These are phyloP conservation scores for Penicillium sp. DNA, from an alignment of 2,329 filamentous ascomycete genomes.

Conservation along the genomic window DNA sequence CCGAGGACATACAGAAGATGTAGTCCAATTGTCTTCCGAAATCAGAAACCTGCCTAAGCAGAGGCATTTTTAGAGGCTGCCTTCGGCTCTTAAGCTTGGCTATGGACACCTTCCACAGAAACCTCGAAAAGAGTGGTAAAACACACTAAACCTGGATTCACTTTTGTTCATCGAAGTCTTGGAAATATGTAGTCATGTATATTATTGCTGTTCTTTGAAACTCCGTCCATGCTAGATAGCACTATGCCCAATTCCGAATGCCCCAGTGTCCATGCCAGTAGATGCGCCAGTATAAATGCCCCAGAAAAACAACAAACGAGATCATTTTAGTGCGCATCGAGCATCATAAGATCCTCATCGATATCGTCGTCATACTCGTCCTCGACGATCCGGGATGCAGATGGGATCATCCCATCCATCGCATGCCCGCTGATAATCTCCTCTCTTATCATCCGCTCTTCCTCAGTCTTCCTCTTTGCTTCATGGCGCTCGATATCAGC, in stretches of 20 bases:
- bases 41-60: no score
- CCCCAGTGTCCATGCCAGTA: slow-evolving; percentile 12
- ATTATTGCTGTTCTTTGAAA: slow-evolving; percentile 13
- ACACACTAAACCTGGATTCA: not conserved
- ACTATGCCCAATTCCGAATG: slow-evolving; percentile 20
- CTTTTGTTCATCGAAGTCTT: not conserved
- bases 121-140: not conserved
- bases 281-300: slow-evolving; percentile 11
- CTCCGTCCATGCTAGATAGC: slow-evolving; percentile 24
- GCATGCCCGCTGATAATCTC: slow-evolving; percentile 30
- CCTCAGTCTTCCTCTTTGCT: slow-evolving; percentile 67
- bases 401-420: slow-evolving; percentile 25
- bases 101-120: no score
- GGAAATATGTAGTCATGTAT: not conserved
- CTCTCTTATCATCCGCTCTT: slow-evolving; percentile 65
- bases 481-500: slow-evolving; percentile 71
- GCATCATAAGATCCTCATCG: slow-evolving; percentile 45
- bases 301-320: slow-evolving; percentile 2
- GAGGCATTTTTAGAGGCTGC: no score
- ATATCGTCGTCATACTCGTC: slow-evolving; percentile 46
- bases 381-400: slow-evolving; percentile 23
- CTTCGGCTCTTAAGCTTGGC: no score
- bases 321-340: slow-evolving; percentile 35
- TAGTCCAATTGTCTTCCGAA: no score
- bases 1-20: no score